Base-by-base conservation (phyloP, 2,329 filamentous ascomycete species). In the Sporothrix humicola region DNA sequence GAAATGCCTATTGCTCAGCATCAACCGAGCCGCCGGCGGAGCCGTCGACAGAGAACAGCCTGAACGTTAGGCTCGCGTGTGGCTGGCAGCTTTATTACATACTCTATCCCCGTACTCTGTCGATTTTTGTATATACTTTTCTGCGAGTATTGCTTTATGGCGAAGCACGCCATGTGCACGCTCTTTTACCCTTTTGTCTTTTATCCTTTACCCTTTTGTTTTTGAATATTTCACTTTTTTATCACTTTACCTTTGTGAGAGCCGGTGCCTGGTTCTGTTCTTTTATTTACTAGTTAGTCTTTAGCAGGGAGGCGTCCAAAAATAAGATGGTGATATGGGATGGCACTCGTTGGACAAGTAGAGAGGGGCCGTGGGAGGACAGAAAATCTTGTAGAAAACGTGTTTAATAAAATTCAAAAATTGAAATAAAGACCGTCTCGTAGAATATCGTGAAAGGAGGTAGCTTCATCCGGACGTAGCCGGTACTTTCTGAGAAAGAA, bases 371-470 rank as follows among this genome's bases (percentile, higher is more conserved):
- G 61, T 26, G 56, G 8, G 65, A 46, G n/a, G 15, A 61, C 31
- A 42, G 6, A 42, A 61, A 15, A 61, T 26, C 23, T n/a, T 6
- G 12, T 12, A 17, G 42, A 66, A 66, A 46, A 48, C 5, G n/a
- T 12, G 46, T 63, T 63, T 2, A 48, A 48, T 66, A 66, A 66
- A 65, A 48, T 46, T 66, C n/a, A 63, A 63, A 63, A 63, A 20
- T 17, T 56, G 8, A 12, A 66, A 2, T 26, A 48, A 20, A 66
- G 15, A 23, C 15, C 17, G 61, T 15, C 9, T 7, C 42, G 9
- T 66, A 26, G 0, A 26, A n/a, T 23, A 10, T 10, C 9, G 42
- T 48, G n/a, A 26, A n/a, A 8, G n/a, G 31, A 37, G 31, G 7
- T 7, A 37, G 2, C 31, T 7, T 37, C 31, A 7, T 37, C 31